Conservation (phyloP, 805 yeast genomes). For the Barnettozyma botsteinii region DNA sequence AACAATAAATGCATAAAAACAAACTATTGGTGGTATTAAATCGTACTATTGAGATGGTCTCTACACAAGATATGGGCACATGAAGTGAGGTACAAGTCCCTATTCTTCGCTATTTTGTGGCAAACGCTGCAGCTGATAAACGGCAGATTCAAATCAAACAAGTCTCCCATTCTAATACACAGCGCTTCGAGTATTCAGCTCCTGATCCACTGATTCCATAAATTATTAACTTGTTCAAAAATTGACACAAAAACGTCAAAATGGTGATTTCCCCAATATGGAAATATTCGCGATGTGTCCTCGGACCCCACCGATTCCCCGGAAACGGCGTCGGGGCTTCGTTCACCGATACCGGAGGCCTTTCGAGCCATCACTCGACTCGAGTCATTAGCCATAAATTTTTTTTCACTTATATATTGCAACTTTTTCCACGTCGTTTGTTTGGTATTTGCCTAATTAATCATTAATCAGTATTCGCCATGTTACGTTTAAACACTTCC, state of each 20-base stretch:
- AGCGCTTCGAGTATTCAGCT: too few relatives aligned
- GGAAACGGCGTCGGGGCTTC: background rate
- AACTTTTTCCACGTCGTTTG: background rate
- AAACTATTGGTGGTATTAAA: background rate
- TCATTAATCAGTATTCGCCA: too few relatives aligned
- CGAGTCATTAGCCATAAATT: background rate
- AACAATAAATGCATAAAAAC: background rate
- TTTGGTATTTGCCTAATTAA: too few relatives aligned
- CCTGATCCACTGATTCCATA: background rate
- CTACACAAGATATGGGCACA: slow-evolving; percentile 35
- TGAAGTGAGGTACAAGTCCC: slow-evolving; percentile 29
- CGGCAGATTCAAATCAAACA: slow-evolving; percentile 22
- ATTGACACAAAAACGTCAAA: background rate
- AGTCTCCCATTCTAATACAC: background rate
- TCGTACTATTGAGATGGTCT: slow-evolving; percentile 19
- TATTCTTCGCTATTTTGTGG: slow-evolving; percentile 20
- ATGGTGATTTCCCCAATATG: too few relatives aligned
- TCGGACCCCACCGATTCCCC: background rate
- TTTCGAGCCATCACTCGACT: slow-evolving; percentile 1
- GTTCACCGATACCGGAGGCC: background rate
- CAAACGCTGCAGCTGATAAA: slow-evolving; percentile 31
- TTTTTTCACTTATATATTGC: background rate
- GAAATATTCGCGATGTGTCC: too few relatives aligned
- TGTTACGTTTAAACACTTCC: slow-evolving; percentile 19
- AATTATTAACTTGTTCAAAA: background rate